Evolutionary conservation across 805 yeast species (phyloP).

Genomic region (Zygosaccharomyces bailii): DNA sequence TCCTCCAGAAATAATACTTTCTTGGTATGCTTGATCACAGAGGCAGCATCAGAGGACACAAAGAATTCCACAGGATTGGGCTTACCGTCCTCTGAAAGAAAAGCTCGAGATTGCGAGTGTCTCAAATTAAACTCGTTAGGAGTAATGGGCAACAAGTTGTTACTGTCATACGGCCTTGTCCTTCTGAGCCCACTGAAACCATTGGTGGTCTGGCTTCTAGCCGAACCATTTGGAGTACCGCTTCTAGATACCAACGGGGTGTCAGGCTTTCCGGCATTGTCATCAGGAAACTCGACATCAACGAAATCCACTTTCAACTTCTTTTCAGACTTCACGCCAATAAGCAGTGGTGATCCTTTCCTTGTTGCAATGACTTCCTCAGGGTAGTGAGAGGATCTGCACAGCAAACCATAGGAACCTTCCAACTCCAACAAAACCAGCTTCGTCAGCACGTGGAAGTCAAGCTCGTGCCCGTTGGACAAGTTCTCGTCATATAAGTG

Average conservation of each 20-base stretch:
- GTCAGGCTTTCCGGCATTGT: constrained; percentile 37
- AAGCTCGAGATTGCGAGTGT: constrained; percentile 94
- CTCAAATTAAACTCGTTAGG: constrained; percentile 58
- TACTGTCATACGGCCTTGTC: constrained; percentile 11
- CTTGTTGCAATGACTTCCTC: constrained; percentile 95
- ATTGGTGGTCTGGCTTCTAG: background rate
- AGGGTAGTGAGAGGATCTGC: constrained; percentile 88
- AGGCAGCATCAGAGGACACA: constrained; percentile 94
- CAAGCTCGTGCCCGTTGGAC: constrained; percentile 72
- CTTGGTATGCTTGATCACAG: constrained; percentile 94
- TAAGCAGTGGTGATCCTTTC: constrained; percentile 95
- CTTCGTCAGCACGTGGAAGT: constrained; percentile 88
- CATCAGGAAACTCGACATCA: constrained; percentile 93
- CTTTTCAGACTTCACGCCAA: constrained; percentile 95
- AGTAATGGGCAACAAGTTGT: constrained; percentile 49
- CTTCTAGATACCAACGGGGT: constrained; percentile 23
- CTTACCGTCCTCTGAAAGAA: constrained; percentile 85
- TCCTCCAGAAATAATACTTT: constrained; percentile 95
- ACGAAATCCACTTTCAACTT: constrained; percentile 96
- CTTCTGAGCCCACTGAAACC: constrained; percentile 14
- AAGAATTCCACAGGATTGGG: constrained; percentile 95
- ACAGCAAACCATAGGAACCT: constrained; percentile 95
- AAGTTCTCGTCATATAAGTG: constrained; percentile 78
- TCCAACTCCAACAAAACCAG: constrained; percentile 89
- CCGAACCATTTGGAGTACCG: constrained; percentile 9